A percentile compares a stretch with the other conserved stretches of the same genome.
phyloP scores from a whole-genome alignment of 192 early-diverging fungal species.

The Lobosporangium transversale region DNA sequence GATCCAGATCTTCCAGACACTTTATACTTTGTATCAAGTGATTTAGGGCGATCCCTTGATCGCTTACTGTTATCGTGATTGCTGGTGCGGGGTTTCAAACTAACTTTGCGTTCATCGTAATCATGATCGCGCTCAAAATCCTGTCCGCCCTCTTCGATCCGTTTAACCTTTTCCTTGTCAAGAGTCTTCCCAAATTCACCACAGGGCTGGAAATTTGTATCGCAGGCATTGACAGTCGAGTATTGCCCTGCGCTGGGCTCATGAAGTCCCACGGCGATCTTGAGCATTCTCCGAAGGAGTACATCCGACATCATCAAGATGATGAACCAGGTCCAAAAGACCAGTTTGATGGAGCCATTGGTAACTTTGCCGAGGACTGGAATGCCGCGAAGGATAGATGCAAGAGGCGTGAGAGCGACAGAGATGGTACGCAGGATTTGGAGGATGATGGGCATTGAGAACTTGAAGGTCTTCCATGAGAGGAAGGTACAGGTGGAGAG shows the following conservation, averaged over 20 bases:
- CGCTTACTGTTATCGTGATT: constrained; percentile 1
- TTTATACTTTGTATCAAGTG: constrained; percentile 37
- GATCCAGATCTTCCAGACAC: constrained; percentile 32
- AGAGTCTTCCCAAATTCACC: constrained; percentile 49
- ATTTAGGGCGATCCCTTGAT: constrained; percentile 23
- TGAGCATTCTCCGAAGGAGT: constrained; percentile 40
- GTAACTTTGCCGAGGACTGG: constrained; percentile 43
- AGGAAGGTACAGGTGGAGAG: constrained; percentile 46
- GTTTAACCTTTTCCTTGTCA: constrained; percentile 38
- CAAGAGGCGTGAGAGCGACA: constrained; percentile 34
- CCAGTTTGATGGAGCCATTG: constrained; percentile 42
- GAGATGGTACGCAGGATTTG: constrained; percentile 25
- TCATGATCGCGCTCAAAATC: constrained; percentile 47
- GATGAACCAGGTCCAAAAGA: constrained; percentile 49
- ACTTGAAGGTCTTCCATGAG: constrained; percentile 45
- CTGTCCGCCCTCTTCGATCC: constrained; percentile 44
- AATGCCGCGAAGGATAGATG: constrained; percentile 25
- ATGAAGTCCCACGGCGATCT: constrained; percentile 45
- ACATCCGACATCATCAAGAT: constrained; percentile 49
- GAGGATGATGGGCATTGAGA: constrained; percentile 42
- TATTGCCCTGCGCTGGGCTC: constrained; percentile 46
- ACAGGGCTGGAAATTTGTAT: constrained; percentile 52
- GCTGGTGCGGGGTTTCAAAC: constrained; percentile 10
- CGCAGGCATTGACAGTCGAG: constrained; percentile 49
- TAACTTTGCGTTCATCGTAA: constrained; percentile 34